Conservation (phyloP, 257 asterid genomes). For the Leonotis leonurus region DNA sequence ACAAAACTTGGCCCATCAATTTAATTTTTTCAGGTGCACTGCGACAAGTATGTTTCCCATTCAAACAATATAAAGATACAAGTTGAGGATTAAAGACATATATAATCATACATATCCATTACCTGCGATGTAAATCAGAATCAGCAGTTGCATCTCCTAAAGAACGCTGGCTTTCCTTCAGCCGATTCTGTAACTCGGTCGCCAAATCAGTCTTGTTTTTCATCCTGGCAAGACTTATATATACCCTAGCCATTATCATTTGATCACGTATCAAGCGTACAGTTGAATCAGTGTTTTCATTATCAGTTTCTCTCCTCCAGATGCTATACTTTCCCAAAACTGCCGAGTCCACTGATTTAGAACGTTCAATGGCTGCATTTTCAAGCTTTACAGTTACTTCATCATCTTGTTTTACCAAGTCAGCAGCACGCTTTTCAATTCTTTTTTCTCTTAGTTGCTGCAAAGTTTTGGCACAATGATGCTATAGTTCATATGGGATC, state of each 20-base stretch:
- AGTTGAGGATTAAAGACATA: conserved; percentile 2
- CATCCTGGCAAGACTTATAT: conserved; percentile 74
- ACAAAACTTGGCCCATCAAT: conserved; percentile 84
- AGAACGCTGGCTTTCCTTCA: conserved; percentile 95
- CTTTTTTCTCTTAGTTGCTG: conserved; percentile 82
- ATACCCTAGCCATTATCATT: conserved; percentile 95
- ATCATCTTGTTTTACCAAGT: conserved; percentile 72
- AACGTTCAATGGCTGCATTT: conserved; percentile 85
- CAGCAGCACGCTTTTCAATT: conserved; percentile 83
- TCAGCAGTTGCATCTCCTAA: conserved; percentile 80
- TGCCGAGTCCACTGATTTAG: conserved; percentile 94
- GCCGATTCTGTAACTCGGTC: conserved; percentile 64
- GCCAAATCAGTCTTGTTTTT: conserved; percentile 64
- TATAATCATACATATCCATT: conserved; percentile 13
- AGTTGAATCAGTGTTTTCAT: conserved; percentile 83
- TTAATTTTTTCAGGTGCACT: conserved; percentile 82
- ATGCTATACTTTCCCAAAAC: conserved; percentile 90
- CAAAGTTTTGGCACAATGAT: conserved; percentile 24
- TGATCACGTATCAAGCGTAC: conserved; percentile 94
- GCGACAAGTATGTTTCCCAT: conserved; percentile 18
- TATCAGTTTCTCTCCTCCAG: conserved; percentile 94
- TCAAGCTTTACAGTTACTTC: conserved; percentile 85
- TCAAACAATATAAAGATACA: conserved; percentile 18
- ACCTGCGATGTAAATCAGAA: conserved; percentile 77
- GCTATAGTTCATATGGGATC: not conserved